Evolutionary conservation across 2,329 filamentous ascomycete genomes (phyloP).

Genomic region (Chrysosporium keratinophilum): DNA sequence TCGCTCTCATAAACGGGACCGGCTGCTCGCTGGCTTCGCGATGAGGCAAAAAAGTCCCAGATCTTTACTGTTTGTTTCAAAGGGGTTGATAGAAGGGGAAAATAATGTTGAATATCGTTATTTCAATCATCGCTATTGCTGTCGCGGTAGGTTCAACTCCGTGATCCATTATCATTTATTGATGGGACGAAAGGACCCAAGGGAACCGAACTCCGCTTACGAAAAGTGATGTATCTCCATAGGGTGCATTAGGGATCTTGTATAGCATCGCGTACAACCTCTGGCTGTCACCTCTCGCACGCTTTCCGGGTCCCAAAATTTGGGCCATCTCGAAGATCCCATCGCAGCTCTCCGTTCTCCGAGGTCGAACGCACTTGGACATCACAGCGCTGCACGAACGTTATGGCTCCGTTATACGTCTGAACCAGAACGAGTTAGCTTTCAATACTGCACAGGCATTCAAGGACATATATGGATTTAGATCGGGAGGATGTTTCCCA

Average conservation of each 20-base stretch:
- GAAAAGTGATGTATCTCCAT: neutral
- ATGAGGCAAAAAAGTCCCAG: no score
- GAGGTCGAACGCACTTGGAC: slow-evolving; percentile 19
- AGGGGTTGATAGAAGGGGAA: no score
- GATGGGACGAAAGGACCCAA: no score
- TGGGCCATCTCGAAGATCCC: slow-evolving; percentile 16
- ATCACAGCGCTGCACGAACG: slow-evolving; percentile 21
- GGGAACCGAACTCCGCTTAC: neutral
- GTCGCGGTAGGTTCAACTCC: no score
- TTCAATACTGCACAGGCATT: slow-evolving; percentile 21
- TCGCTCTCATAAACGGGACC: no score
- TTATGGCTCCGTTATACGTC: slow-evolving; percentile 25
- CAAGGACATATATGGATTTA: slow-evolving; percentile 24
- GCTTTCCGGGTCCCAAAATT: slow-evolving; percentile 19
- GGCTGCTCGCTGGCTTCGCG: no score
- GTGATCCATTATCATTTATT: no score
- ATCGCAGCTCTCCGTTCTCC: slow-evolving; percentile 12
- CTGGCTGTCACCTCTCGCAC: slow-evolving; percentile 20
- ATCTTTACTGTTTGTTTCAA: no score
- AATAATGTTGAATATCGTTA: no score
- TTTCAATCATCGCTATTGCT: no score
- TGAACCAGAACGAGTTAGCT: slow-evolving; percentile 23
- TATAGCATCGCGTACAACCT: slow-evolving; percentile 19
- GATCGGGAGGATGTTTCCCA: slow-evolving; percentile 7
- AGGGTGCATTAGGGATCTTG: neutral